Evolutionary conservation across 2,329 filamentous ascomycete species (phyloP).

Genomic region (Colletotrichum sublineola): DNA sequence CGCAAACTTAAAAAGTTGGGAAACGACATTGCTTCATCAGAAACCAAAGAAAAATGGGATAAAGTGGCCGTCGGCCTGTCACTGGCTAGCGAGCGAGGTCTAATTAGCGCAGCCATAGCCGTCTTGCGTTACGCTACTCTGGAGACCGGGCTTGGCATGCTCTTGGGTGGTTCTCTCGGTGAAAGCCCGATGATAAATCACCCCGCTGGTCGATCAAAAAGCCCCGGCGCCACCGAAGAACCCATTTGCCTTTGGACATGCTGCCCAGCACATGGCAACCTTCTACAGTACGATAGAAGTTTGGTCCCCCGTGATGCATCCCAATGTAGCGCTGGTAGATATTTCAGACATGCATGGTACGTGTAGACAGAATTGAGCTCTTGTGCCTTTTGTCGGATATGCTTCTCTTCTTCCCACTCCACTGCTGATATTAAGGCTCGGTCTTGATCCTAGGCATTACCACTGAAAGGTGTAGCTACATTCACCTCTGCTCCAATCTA

Average conservation of each 20-base stretch:
- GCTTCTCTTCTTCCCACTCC: background rate
- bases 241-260: background rate
- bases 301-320: background rate
- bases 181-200: constrained; percentile 4
- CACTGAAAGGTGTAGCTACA: constrained; percentile 22
- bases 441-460: constrained; percentile 21
- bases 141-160: constrained; percentile 13
- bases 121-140: background rate
- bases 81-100: background rate
- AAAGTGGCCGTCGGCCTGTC: constrained; percentile 13
- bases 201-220: constrained; percentile 29
- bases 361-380: background rate
- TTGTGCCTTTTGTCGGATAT: background rate
- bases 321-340: background rate
- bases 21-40: background rate
- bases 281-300: background rate
- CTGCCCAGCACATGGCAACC: background rate
- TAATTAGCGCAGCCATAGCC: constrained; percentile 31
- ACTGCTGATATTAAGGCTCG: constrained; percentile 27
- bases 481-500: constrained; percentile 23
- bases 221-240: constrained; percentile 3
- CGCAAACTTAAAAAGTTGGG: background rate
- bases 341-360: background rate
- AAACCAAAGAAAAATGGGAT: constrained; percentile 17
- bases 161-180: background rate